Percentiles rank a stretch among this genome's conserved stretches.
phyloP scores from a whole-genome alignment of 2,329 filamentous ascomycete species.

The Ascochyta rabiei region DNA sequence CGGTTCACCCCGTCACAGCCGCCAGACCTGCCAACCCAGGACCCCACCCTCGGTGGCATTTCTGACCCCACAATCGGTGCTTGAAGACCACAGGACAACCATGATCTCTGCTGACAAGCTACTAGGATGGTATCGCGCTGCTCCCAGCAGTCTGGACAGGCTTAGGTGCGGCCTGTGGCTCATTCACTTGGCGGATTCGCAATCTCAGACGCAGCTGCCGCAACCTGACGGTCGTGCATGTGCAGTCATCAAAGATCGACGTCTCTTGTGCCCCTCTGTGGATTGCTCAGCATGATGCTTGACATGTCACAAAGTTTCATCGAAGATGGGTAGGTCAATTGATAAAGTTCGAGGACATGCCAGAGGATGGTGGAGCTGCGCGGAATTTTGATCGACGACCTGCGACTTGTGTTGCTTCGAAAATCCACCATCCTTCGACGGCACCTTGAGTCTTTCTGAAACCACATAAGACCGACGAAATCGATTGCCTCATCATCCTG shows the following conservation, averaged over 20 bases:
- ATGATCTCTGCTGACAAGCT: neutral
- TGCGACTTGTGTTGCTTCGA: too few relatives aligned
- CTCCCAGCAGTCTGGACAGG: neutral
- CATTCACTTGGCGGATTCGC: constrained; percentile 1
- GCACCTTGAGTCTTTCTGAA: too few relatives aligned
- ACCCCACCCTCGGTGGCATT: constrained; percentile 1
- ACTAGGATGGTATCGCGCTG: neutral
- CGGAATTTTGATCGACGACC: too few relatives aligned
- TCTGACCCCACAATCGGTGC: constrained; percentile 5
- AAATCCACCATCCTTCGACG: too few relatives aligned
- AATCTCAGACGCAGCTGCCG: neutral
- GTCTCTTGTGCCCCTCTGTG: neutral
- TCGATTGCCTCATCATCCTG: too few relatives aligned
- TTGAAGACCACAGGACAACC: neutral
- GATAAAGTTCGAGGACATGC: neutral
- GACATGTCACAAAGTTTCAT: neutral
- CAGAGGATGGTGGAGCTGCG: too few relatives aligned
- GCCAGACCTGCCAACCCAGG: constrained; percentile 1
- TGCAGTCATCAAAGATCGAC: neutral
- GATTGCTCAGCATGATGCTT: neutral
- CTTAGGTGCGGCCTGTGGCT: constrained; percentile 14
- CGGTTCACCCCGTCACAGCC: neutral
- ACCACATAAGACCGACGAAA: too few relatives aligned
- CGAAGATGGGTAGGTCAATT: neutral
- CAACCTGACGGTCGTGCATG: neutral